Percentiles rank a stretch among this genome's conserved stretches.
Conservation (phyloP, 2,329 filamentous ascomycete genomes). For the Podosphaera aphanis region DNA sequence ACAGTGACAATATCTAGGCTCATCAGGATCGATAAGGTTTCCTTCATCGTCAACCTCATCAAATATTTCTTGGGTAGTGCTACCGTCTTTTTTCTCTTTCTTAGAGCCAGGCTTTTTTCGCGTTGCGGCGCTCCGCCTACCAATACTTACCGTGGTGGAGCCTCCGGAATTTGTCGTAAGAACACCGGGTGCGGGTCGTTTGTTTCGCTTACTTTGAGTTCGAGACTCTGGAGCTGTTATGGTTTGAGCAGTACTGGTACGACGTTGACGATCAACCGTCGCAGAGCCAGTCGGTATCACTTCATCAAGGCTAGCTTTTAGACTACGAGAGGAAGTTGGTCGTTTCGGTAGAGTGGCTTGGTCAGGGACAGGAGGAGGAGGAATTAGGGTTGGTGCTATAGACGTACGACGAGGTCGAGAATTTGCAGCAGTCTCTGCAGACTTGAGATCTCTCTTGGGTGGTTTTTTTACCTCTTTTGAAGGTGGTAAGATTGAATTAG, state of each 20-base stretch:
- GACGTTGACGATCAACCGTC: conserved; percentile 14
- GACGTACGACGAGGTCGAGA: conserved; percentile 7
- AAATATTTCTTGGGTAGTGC: conserved; percentile 23
- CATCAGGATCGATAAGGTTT: conserved; percentile 48
- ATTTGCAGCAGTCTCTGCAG: conserved; percentile 5
- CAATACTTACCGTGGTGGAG: conserved; percentile 36
- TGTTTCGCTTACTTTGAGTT: conserved; percentile 31
- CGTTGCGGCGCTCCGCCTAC: conserved; percentile 46
- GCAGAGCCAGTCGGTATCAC: conserved; percentile 5
- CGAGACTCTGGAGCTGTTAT: conserved; percentile 20
- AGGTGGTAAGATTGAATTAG: conserved; percentile 16
- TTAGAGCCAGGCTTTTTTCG: conserved; percentile 34
- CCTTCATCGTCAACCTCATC: conserved; percentile 44
- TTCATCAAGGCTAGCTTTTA: conserved; percentile 12
- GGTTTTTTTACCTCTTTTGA: conserved; percentile 8
- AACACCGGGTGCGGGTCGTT: conserved; percentile 48
- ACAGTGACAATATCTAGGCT: conserved; percentile 56
- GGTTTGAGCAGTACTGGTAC: conserved; percentile 19
- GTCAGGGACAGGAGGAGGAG: conserved; percentile 4
- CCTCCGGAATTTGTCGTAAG: conserved; percentile 27
- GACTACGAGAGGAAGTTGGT: conserved; percentile 15
- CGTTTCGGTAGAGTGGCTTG: conserved; percentile 4
- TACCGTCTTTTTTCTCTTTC: conserved; percentile 19
- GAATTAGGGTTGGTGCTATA: conserved; percentile 4
- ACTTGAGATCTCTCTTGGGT: conserved; percentile 8